Conservation (phyloP, 2,329 filamentous ascomycete species). For the Didymella pomorum region DNA sequence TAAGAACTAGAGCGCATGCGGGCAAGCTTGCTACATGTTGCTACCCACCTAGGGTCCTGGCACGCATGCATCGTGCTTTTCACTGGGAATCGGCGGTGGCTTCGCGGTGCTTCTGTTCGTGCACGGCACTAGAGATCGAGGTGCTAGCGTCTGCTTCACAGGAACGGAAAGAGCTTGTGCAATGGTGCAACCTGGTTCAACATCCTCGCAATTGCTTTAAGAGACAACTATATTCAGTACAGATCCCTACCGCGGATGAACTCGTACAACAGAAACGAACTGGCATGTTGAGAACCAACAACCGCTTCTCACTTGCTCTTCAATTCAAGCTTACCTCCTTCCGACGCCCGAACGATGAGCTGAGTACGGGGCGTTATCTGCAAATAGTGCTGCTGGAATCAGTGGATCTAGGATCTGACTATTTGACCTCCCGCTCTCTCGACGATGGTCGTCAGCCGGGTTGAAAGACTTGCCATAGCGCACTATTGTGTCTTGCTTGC, state of each 20-base stretch:
- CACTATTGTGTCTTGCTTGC: too few species aligned
- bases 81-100: not conserved
- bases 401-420: not conserved
- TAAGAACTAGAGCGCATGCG: conserved; percentile 10
- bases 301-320: not conserved
- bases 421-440: not conserved
- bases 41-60: not conserved
- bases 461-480: not conserved
- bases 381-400: too few species aligned
- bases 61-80: not conserved
- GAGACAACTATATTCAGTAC: not conserved
- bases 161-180: not conserved
- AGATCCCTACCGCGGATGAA: not conserved
- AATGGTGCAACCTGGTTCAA: not conserved
- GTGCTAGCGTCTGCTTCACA: not conserved
- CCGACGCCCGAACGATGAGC: not conserved
- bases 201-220: not conserved
- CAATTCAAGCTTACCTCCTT: not conserved
- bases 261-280: not conserved
- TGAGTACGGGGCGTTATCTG: too few species aligned
- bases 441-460: not conserved
- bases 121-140: not conserved
- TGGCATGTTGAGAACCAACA: not conserved
- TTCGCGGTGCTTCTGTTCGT: not conserved
- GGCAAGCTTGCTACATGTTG: conserved; percentile 16